Evolutionary conservation across 1,284 basidiomycete species (phyloP).

Genomic region (Pascua guehoae): DNA sequence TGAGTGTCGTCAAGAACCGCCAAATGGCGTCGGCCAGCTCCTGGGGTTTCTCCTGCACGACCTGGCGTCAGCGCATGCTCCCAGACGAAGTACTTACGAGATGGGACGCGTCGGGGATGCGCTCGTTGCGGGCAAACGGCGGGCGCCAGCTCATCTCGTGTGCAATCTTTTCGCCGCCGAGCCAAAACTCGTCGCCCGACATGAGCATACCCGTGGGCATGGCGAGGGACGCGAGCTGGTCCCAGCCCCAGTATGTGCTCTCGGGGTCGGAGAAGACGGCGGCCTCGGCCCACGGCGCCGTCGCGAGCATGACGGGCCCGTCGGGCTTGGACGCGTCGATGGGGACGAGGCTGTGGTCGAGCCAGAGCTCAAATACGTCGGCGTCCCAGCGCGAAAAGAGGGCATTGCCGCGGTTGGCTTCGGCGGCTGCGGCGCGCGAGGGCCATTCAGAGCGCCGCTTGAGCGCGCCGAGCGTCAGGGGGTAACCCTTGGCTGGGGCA

Average conservation of each 20-base stretch:
- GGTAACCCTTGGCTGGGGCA: slow-evolving; percentile 19
- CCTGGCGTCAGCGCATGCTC: not conserved
- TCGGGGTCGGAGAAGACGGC: slow-evolving; percentile 30
- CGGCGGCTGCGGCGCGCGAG: slow-evolving; percentile 58
- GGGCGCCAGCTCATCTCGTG: slow-evolving; percentile 35
- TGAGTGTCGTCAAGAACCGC: slow-evolving; percentile 29
- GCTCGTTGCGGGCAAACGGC: slow-evolving; percentile 26
- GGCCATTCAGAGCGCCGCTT: slow-evolving; percentile 63
- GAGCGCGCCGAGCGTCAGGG: slow-evolving; percentile 54
- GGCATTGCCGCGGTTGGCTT: slow-evolving; percentile 54
- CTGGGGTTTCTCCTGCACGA: slow-evolving; percentile 38
- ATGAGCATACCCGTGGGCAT: slow-evolving; percentile 37
- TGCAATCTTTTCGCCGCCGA: slow-evolving; percentile 18
- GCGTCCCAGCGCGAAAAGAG: slow-evolving; percentile 53
- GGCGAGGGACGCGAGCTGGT: slow-evolving; percentile 28
- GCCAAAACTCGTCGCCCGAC: slow-evolving; percentile 27
- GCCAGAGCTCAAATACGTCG: slow-evolving; percentile 62
- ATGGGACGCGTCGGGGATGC: slow-evolving; percentile 33
- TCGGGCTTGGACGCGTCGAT: slow-evolving; percentile 18
- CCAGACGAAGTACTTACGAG: slow-evolving; percentile 20
- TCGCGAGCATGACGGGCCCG: slow-evolving; percentile 29
- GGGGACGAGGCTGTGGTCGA: slow-evolving; percentile 61
- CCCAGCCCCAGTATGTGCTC: slow-evolving; percentile 34
- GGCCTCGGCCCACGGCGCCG: slow-evolving; percentile 36
- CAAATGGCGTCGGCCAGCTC: slow-evolving; percentile 31